Base-by-base conservation (phyloP, 2,329 filamentous ascomycete species). In the Neofusicoccum parvum region DNA sequence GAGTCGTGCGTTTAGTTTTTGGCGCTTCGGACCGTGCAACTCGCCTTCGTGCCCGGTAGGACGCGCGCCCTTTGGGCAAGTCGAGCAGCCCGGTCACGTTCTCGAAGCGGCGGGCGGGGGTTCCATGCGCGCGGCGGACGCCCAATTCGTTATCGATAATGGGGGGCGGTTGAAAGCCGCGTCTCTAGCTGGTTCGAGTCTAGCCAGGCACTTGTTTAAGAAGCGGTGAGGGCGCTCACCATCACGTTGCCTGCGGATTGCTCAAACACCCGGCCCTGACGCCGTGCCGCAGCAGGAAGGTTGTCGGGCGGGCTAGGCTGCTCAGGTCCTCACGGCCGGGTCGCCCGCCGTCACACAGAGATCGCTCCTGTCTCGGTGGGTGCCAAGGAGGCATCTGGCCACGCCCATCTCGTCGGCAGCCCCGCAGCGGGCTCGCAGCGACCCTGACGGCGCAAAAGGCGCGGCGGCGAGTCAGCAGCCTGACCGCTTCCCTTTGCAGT, bases 201-300 rank as follows among this genome's bases (percentile, higher is more conserved):
- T 62, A 62, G 59, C 59, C 59, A 62, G 59, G 59, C 59, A 62
- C 59, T 62, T 60, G 56, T 48, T 60, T 60, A 48, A 60, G 56
- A 60, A 48, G 56, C 56, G 56, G 56, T 60, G 56, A 60, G 45
- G 45, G 39, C 41, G 41, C 15, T 23, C 41, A 23, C 27, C 20
- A 62, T 51, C 59, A 62, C 48, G 59, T 51, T 62, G 59, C 32
- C 58, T 27, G 58, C 39, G 54, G 17, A 46, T 45, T 58, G 54
- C 54, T 58, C 39, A 45, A 12, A 39, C 34, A 23, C 53, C 10
- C 34, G 51, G 51, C 11, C 53, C 6, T 32, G 53, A 23, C 39
- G 56, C 56, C 41, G 56, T 60, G 56, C 56, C 56, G 41, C 56
- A 48, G 41, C 41, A 48, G 56, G 43, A 20, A 36, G 56, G 56